Base-by-base conservation (phyloP, 2,329 filamentous ascomycete genomes). In the Mollisiaceae sp. region DNA sequence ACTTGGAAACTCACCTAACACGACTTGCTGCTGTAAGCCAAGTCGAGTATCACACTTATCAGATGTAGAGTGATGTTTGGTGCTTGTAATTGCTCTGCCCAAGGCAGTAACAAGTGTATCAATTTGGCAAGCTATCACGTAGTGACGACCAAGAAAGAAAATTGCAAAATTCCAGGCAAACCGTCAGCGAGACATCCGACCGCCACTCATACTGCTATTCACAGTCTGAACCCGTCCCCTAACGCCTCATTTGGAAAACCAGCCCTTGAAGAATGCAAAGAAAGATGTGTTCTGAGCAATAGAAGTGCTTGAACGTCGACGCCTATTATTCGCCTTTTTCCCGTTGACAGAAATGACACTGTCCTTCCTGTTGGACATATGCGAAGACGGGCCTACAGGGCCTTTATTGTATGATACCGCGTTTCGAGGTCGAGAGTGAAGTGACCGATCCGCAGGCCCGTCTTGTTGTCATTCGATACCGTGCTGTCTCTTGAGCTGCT, bases 401-500 rank as follows among this genome's bases (percentile, higher is more conserved):
- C 65, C 63, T 57, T 63, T 67, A 36, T 59, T 62, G 57, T 39
- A 59, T 55, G 62, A 67, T 61, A 63, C 64, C 65, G 67, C 63
- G 64, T 65, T 63, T 69, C 69, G 67, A 66, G 68, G 43, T 61
- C 62, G 64, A 55, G 63, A 62, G 54, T 61, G 59, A 54, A 41
- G 60, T 59, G 67, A 60, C 69, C 63, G 62, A 71, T 85, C 85
- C 78, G 80, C 83, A 86, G 86, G 82, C 87, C 87, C 87, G 87
- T 90, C 87, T 85, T 84, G 86, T 87, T 88, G 88, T 94, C 93
- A 99, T 89, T 97, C 94, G 86, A 98, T 97, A 79, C 94, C 94
- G 82, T 99, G 93, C 81, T 98, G 92, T 78, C 91, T 89, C 85
- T 99, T 99, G 83, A 98, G 89, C 84, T 93, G 91, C 87, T 97